Conservation (phyloP, 495 filamentous ascomycete species). For the Cairneyella variabilis region DNA sequence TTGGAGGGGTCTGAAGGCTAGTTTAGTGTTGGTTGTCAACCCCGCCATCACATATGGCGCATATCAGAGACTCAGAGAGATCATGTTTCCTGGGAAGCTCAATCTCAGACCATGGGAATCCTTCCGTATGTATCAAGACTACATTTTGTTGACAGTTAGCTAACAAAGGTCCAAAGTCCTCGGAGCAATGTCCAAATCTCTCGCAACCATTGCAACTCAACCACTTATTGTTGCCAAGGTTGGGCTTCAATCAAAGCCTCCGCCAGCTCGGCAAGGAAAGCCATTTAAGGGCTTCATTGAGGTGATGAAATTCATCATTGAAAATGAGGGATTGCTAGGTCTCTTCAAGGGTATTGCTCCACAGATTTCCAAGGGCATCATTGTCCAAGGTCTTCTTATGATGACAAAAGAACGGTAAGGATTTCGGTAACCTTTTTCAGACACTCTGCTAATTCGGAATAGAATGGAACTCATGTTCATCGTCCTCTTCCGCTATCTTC, state of each 20-base stretch:
- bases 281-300: slow-evolving; percentile 93
- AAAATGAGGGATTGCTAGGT: slow-evolving; percentile 77
- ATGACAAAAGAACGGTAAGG: slow-evolving; percentile 97
- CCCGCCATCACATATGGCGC: slow-evolving; percentile 97
- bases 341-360: slow-evolving; percentile 97
- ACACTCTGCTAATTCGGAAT: slow-evolving; percentile 25
- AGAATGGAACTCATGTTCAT: slow-evolving; percentile 91
- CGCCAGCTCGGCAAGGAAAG: slow-evolving; percentile 77
- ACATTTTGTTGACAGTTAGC: background rate
- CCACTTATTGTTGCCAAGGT: slow-evolving; percentile 98
- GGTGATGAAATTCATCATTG: slow-evolving; percentile 88
- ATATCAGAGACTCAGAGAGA: slow-evolving; percentile 83
- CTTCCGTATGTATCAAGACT: slow-evolving; percentile 62
- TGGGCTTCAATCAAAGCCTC: slow-evolving; percentile 88
- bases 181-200: slow-evolving; percentile 86
- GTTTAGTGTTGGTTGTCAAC: slow-evolving; percentile 93
- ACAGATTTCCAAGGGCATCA: slow-evolving; percentile 85
- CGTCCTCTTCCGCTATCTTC: slow-evolving; percentile 77
- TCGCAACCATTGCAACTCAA: slow-evolving; percentile 91
- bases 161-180: slow-evolving; percentile 56
- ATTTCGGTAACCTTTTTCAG: background rate
- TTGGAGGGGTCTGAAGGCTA: slow-evolving; percentile 95
- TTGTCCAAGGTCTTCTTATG: slow-evolving; percentile 96
- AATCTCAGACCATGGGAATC: slow-evolving; percentile 83
- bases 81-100: slow-evolving; percentile 72